A percentile compares a stretch with the other conserved stretches of the same genome.
phyloP scores from a whole-genome alignment of 2,329 filamentous ascomycete genomes.

The Colletotrichum theobromicola region DNA sequence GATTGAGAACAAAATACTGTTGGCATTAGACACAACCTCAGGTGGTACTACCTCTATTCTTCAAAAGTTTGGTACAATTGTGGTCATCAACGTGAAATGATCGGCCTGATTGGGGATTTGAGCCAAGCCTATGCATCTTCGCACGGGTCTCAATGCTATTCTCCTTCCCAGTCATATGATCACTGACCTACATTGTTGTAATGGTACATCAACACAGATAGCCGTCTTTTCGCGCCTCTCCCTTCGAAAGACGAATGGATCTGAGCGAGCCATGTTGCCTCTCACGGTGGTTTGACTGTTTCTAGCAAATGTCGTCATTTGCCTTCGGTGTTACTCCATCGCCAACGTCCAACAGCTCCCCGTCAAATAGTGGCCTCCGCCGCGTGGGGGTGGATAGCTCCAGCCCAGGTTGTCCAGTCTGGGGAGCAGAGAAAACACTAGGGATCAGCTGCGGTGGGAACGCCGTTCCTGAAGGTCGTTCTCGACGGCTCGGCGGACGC shows the following conservation, averaged over 20 bases:
- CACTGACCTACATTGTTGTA: background rate
- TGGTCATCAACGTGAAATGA: background rate
- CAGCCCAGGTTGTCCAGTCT: background rate
- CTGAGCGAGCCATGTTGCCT: background rate
- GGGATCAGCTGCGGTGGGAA: slow-evolving; percentile 1
- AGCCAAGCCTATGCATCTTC: background rate
- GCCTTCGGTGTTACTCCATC: slow-evolving; percentile 16
- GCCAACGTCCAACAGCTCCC: background rate
- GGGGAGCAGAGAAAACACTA: background rate
- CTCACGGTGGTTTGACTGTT: background rate
- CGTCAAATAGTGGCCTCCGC: background rate
- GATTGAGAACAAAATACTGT: background rate
- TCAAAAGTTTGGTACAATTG: background rate
- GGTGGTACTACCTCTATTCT: accelerated
- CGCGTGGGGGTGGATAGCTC: background rate
- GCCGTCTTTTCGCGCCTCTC: background rate
- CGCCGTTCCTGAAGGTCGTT: background rate
- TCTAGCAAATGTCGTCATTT: slow-evolving; percentile 14
- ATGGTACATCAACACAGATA: accelerated
- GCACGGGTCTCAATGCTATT: background rate
- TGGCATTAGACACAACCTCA: background rate
- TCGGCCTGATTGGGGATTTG: background rate
- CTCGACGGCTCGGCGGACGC: background rate
- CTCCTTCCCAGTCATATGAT: background rate
- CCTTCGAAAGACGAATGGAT: background rate